Conservation (phyloP, 305 asterid species). For the Fraxinus sp. region DNA sequence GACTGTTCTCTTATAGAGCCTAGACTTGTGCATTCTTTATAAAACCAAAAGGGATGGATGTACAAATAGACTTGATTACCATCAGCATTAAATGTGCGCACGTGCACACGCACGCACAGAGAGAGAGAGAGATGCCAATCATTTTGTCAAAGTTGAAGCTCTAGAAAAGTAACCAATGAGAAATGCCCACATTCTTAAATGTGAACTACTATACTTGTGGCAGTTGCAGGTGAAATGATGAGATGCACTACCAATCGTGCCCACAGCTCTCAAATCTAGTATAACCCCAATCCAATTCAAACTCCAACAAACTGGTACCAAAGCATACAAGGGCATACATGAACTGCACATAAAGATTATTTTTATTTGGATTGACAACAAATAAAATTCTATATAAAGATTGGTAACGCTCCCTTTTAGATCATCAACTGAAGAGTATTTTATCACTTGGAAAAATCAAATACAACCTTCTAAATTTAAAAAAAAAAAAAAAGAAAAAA, state of each 20-base stretch:
- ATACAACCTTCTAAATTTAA: background rate
- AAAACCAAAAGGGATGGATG: background rate
- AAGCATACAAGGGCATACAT: background rate
- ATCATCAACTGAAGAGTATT: background rate
- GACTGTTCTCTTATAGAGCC: background rate
- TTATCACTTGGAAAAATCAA: background rate
- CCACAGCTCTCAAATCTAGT: background rate
- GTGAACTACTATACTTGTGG: background rate
- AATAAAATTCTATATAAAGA: background rate
- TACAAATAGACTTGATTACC: background rate
- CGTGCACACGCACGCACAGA: background rate
- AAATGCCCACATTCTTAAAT: background rate
- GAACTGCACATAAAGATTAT: background rate
- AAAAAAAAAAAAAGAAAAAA: background rate
- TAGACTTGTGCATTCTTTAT: background rate
- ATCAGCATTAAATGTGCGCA: background rate
- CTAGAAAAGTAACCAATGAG: background rate
- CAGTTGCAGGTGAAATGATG: background rate
- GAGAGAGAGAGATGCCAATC: background rate
- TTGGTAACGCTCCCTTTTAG: background rate
- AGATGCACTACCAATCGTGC: background rate
- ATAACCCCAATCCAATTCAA: background rate
- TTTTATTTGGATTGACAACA: background rate
- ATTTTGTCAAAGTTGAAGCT: background rate
- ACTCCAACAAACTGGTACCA: background rate